Conservation (phyloP, 2,329 filamentous ascomycete species). For the Aspergillus neoniger region DNA sequence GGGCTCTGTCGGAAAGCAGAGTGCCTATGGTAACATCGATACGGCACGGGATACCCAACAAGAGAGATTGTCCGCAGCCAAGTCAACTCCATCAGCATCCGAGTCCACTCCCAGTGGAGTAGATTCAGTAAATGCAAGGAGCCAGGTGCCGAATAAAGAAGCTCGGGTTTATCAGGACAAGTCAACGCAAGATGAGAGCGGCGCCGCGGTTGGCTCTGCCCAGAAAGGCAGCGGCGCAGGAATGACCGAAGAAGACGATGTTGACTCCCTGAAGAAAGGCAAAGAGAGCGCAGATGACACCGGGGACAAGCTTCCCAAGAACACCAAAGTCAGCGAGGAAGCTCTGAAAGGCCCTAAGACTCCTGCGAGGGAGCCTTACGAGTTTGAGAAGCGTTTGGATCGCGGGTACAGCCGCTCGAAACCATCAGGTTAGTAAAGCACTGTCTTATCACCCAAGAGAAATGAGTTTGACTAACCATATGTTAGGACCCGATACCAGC, state of each 20-base stretch:
- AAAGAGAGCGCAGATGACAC: not conserved
- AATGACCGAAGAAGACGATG: not conserved
- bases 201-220: not conserved
- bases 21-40: not conserved
- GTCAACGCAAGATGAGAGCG: not conserved
- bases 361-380: conserved; percentile 26
- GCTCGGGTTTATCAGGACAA: not conserved
- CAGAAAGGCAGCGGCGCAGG: not conserved
- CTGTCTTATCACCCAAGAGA: no score
- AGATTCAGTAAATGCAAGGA: not conserved
- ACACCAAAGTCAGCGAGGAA: conserved; percentile 29
- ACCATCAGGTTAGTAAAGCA: not conserved
- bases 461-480: not conserved
- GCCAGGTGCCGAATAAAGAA: not conserved
- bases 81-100: not conserved
- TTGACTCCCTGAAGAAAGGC: not conserved
- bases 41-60: not conserved
- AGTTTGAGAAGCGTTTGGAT: conserved; percentile 33
- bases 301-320: not conserved
- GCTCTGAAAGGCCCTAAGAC: conserved; percentile 33
- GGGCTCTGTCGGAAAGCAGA: not conserved
- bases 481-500: not conserved
- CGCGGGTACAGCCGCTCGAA: not conserved
- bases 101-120: not conserved
- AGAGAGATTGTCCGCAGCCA: not conserved